phyloP scores from a whole-genome alignment of 257 asterid species.

The Nicotiana undulata region DNA sequence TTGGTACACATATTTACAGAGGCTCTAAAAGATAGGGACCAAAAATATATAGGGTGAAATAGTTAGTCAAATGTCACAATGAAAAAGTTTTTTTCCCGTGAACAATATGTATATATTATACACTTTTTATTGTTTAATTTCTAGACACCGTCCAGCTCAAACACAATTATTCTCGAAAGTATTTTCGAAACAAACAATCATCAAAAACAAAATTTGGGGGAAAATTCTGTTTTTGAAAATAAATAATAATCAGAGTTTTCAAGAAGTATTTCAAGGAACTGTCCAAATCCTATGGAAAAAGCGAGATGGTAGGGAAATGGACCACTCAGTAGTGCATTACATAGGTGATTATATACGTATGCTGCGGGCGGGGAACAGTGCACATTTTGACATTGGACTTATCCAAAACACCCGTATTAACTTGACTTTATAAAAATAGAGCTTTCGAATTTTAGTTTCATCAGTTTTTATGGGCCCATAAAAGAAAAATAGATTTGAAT shows the following conservation, averaged over 20 bases:
- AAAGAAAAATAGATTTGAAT: too few relatives aligned
- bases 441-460: neutral
- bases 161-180: neutral
- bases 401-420: neutral
- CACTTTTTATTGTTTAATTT: neutral
- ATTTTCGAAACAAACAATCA: neutral
- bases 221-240: neutral
- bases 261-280: neutral
- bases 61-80: neutral
- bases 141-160: neutral
- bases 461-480: too few relatives aligned
- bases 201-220: too few relatives aligned
- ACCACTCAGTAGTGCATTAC: neutral
- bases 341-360: neutral
- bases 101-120: neutral
- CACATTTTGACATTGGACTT: neutral
- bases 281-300: neutral
- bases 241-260: neutral
- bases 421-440: neutral
- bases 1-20: too few relatives aligned
- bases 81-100: neutral
- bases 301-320: neutral
- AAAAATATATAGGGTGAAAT: neutral
- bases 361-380: neutral
- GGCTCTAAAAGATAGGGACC: neutral